Conservation (phyloP, 768 basidiomycete species). For the Paxillus rubicundulus region DNA sequence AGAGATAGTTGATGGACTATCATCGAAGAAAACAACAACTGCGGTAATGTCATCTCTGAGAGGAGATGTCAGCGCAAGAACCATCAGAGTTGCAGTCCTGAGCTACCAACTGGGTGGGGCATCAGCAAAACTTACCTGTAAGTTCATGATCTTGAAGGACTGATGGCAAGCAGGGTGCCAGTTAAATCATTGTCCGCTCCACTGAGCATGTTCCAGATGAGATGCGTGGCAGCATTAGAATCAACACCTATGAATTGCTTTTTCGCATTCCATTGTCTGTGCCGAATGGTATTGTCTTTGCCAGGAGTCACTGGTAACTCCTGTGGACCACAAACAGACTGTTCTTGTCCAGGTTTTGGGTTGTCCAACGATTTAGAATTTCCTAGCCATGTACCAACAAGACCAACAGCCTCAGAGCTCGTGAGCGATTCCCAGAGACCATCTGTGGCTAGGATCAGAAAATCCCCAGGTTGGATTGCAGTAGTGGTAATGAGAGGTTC, state of each 20-base stretch:
- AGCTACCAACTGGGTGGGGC: not conserved
- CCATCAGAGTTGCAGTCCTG: not conserved
- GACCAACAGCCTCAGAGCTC: constrained; percentile 52
- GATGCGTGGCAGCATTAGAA: constrained; percentile 47
- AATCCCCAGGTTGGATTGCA: constrained; percentile 44
- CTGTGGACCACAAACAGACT: constrained; percentile 4
- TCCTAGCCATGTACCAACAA: constrained; percentile 44
- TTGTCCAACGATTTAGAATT: constrained; percentile 24
- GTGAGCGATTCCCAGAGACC: constrained; percentile 55
- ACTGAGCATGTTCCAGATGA: constrained; percentile 54
- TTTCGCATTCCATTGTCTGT: constrained; percentile 35
- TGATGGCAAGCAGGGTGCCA: constrained; percentile 39
- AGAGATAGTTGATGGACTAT: no score
- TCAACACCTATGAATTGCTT: constrained; percentile 43
- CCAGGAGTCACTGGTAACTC: constrained; percentile 33
- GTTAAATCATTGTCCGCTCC: constrained; percentile 46
- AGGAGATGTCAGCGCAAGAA: not conserved
- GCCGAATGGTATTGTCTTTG: constrained; percentile 34
- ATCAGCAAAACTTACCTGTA: constrained; percentile 33
- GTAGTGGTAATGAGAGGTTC: constrained; percentile 49
- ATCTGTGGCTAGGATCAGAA: constrained; percentile 51
- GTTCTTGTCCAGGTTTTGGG: not conserved
- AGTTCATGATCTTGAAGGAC: constrained; percentile 35
- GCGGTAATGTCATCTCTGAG: constrained; percentile 36
- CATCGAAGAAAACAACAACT: constrained; percentile 13